Conservation (phyloP, 306 rosid species). For the Gastrolobium bilobum region DNA sequence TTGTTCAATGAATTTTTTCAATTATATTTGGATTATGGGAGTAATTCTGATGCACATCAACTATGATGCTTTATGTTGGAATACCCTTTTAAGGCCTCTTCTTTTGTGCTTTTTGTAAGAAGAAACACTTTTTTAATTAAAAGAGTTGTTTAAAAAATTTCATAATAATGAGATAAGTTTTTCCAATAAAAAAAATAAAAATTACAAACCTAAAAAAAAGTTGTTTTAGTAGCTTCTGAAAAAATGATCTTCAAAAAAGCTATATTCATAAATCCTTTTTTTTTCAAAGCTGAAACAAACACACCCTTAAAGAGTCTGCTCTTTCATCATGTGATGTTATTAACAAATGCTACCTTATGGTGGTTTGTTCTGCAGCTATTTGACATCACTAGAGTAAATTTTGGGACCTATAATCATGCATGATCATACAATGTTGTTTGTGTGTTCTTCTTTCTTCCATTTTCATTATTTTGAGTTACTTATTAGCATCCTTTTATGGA, state of each 20-base stretch:
- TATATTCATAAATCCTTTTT: no score
- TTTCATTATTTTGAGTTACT: conserved; percentile 33
- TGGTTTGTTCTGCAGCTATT: conserved; percentile 41
- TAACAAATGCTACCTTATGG: conserved; percentile 14
- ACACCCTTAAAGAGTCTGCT: not conserved
- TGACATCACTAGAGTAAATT: conserved; percentile 16
- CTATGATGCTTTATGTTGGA: conserved; percentile 35
- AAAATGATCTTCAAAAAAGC: no score
- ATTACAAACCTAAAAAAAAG: no score
- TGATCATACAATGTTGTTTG: conserved; percentile 13
- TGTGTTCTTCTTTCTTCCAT: conserved; percentile 16
- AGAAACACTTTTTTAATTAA: no score
- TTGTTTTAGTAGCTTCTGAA: no score
- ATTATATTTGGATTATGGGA: conserved; percentile 36
- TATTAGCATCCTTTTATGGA: conserved; percentile 15
- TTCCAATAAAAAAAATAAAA: no score
- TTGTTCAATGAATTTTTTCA: not conserved
- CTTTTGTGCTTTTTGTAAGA: no score
- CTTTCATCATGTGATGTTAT: conserved; percentile 22
- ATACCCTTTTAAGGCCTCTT: not conserved
- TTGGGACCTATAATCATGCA: conserved; percentile 30
- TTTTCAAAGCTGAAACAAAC: no score
- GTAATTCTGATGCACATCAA: conserved; percentile 14
- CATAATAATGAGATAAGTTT: no score
- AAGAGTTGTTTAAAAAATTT: no score